These are phyloP conservation scores for Alliaria petiolata DNA, from an alignment of 345 rosid genomes.

Conservation along the genomic window DNA sequence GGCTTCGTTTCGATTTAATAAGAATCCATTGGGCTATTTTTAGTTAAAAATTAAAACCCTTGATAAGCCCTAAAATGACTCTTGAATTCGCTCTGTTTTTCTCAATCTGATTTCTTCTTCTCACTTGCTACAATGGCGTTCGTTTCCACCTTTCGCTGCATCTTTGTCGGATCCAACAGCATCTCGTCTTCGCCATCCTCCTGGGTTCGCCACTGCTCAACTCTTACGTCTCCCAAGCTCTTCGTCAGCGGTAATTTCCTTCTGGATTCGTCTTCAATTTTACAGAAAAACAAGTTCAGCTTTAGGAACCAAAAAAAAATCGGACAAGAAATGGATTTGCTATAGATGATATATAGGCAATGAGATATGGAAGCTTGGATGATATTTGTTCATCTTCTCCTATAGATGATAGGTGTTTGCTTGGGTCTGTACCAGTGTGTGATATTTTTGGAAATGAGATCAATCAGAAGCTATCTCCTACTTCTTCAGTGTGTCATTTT, in stretches of 20 bases:
- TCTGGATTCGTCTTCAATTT: not conserved
- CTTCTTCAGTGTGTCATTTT: not conserved
- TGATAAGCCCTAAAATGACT: not conserved
- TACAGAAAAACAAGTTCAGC: too few relatives aligned
- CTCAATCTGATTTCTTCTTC: not conserved
- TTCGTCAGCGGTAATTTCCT: conserved; percentile 60
- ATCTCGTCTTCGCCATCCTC: conserved; percentile 33
- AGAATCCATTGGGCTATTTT: too few relatives aligned
- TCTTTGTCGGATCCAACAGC: conserved; percentile 31
- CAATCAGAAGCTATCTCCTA: not conserved
- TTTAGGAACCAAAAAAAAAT: not conserved
- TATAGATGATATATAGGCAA: not conserved
- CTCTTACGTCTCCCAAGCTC: conserved; percentile 79
- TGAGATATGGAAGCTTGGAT: not conserved
- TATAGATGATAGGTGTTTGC: not conserved
- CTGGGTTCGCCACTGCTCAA: conserved; percentile 44
- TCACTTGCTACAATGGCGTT: conserved; percentile 50
- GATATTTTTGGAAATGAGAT: not conserved
- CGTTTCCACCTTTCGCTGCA: conserved; percentile 44
- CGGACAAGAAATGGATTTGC: not conserved
- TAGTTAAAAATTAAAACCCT: not conserved
- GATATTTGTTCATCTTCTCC: not conserved
- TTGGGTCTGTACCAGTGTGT: not conserved
- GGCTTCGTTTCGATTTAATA: not conserved
- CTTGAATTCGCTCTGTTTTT: not conserved